Percentiles rank a stretch among this genome's conserved stretches.
Evolutionary conservation across 2,329 filamentous ascomycete genomes (phyloP).

Genomic region (Fusarium chaquense): DNA sequence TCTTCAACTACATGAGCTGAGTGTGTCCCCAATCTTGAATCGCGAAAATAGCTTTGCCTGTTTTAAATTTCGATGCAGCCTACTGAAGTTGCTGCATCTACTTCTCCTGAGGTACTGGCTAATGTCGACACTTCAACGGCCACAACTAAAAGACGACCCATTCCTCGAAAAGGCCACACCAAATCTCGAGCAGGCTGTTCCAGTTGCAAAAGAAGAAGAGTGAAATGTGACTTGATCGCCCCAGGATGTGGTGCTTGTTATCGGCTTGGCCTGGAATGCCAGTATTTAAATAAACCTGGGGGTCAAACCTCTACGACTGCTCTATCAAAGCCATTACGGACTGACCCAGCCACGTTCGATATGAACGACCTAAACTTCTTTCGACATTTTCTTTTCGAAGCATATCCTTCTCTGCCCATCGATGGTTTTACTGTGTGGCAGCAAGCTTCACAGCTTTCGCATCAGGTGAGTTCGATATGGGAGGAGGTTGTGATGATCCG

Average conservation of each 20-base stretch:
- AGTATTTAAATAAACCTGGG: slow-evolving; percentile 45
- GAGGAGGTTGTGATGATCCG: background rate
- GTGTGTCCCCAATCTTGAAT: background rate
- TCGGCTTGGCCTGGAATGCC: slow-evolving; percentile 53
- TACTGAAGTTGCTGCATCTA: slow-evolving; percentile 1
- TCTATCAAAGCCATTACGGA: slow-evolving; percentile 33
- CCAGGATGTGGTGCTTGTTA: slow-evolving; percentile 54
- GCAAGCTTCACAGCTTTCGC: slow-evolving; percentile 53
- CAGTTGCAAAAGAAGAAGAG: slow-evolving; percentile 55
- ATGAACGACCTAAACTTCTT: slow-evolving; percentile 64
- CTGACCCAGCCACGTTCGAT: slow-evolving; percentile 51
- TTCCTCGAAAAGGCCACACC: slow-evolving; percentile 53
- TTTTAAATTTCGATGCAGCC: background rate
- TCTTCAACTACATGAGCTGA: background rate
- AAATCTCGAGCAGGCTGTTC: slow-evolving; percentile 52
- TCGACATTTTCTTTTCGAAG: slow-evolving; percentile 63
- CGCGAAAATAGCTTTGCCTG: too few species aligned
- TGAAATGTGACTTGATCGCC: slow-evolving; percentile 58
- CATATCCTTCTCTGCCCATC: slow-evolving; percentile 57
- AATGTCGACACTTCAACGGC: background rate
- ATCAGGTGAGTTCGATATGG: slow-evolving; percentile 48
- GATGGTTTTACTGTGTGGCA: slow-evolving; percentile 54
- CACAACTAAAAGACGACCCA: slow-evolving; percentile 45
- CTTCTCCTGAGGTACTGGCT: background rate
- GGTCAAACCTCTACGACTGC: background rate